Conservation (phyloP, 495 filamentous ascomycete species). For the Podospora pseudopauciseta region DNA sequence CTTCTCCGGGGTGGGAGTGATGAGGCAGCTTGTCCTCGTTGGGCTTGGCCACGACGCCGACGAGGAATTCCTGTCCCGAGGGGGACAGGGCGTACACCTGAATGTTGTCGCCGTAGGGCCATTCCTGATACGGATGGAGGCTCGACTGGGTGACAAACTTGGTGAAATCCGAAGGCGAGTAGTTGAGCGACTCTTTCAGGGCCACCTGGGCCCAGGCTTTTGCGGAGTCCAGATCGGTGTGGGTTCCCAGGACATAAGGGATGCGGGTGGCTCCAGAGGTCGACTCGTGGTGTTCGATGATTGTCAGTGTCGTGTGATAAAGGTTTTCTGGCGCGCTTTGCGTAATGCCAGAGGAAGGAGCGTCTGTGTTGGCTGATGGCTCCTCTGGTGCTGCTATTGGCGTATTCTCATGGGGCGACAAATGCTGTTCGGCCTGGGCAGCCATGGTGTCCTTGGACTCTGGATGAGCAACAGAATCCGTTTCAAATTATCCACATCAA, state of each 20-base stretch:
- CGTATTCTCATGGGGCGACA: neutral
- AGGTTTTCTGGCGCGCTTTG: slow-evolving; percentile 26
- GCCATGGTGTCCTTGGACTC: too few species aligned
- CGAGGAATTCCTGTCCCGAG: slow-evolving; percentile 35
- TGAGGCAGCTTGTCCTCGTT: slow-evolving; percentile 27
- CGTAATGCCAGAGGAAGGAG: neutral
- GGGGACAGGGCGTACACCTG: slow-evolving; percentile 35
- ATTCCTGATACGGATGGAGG: slow-evolving; percentile 9
- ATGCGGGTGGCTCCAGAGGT: slow-evolving; percentile 30
- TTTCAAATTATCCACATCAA: neutral
- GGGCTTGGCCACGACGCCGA: slow-evolving; percentile 38
- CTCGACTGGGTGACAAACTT: slow-evolving; percentile 22
- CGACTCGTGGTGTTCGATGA: slow-evolving; percentile 33
- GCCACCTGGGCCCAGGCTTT: slow-evolving; percentile 31
- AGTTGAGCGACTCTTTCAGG: slow-evolving; percentile 31
- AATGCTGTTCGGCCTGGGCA: neutral
- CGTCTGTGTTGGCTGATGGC: neutral
- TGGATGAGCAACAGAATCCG: neutral
- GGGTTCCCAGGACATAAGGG: slow-evolving; percentile 39
- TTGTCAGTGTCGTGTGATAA: slow-evolving; percentile 40
- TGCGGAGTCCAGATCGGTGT: slow-evolving; percentile 34
- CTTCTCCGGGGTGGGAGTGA: slow-evolving; percentile 20
- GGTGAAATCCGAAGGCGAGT: slow-evolving; percentile 37
- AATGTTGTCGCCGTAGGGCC: slow-evolving; percentile 39
- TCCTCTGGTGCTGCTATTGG: neutral